Evolutionary conservation across 2,329 filamentous ascomycete species (phyloP), one percentile per base, ranked within the genome.

Genomic region (Pestalotiopsis sp.): DNA sequence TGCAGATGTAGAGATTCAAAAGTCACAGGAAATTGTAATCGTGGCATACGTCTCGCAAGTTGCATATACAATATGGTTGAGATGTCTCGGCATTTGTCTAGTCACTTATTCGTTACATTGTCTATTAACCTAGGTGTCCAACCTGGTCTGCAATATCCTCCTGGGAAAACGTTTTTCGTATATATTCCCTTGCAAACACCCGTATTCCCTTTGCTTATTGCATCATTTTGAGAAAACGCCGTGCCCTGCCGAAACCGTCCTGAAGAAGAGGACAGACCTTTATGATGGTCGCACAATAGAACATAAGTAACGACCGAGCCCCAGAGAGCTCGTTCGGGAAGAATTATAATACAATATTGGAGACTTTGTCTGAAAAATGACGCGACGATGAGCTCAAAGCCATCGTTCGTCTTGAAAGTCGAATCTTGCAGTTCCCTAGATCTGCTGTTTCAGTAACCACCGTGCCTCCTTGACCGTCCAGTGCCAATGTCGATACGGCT

Each of bases 401-500:
- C 59, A 20, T 25, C 14, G 14, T 2, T 64, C 61, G 49, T 64
- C n/a, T 3, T 25, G 7, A 14, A 3, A 38, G 11, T 57, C 23
- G 2, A 7, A 36, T 11, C 11, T 20, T 12, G 41, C 27, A n/a
- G 20, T 38, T 57, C 23, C n/a, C 9, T 13, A n/a, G 39, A 9
- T 7, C 17, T n/a, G 31, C 17, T 57, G 17, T 58, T 25, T 55
- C 71, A 79, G 68, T 78, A 78, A 20, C 76, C 68, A 57, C 75
- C 74, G 31, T 86, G 84, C 59, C 87, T 81, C 73, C 87, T 81
- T 31, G 87, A 86, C 69, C 89, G 81, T 3, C 88, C 89, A 27
- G 82, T 82, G n/a, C 90, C 90, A 71, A 92, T 86, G 73, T 92
- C 89, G 70, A 92, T 91, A 62, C 84, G 83, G 74, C 86, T 89